Conservation (phyloP, 768 basidiomycete genomes). For the Mycena rosella region DNA sequence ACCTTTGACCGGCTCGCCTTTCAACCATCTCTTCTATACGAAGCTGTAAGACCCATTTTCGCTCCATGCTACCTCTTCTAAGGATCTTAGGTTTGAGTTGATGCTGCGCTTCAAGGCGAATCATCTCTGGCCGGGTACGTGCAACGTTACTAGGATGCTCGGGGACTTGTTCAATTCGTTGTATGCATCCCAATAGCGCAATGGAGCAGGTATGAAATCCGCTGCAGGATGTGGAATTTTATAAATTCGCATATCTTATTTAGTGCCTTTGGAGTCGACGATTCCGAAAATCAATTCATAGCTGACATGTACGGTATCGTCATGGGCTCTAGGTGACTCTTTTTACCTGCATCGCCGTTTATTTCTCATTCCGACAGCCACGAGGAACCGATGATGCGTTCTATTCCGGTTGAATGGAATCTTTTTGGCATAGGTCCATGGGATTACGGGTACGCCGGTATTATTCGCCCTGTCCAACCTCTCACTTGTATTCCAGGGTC, state of each 20-base stretch:
- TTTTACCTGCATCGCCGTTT: neutral
- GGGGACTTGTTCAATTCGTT: too few species aligned
- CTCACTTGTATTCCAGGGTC: conserved; percentile 4
- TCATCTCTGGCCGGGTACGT: conserved; percentile 76
- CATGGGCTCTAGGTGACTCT: conserved; percentile 72
- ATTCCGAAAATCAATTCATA: conserved; percentile 69
- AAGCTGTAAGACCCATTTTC: conserved; percentile 59
- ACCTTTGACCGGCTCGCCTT: conserved; percentile 63
- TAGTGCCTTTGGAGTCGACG: conserved; percentile 70
- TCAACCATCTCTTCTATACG: conserved; percentile 72
- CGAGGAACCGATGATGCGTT: conserved; percentile 83
- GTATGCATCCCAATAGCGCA: conserved; percentile 46
- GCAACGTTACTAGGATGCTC: too few species aligned
- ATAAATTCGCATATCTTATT: conserved; percentile 28
- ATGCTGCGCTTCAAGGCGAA: conserved; percentile 77
- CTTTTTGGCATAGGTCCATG: conserved; percentile 68
- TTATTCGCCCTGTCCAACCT: too few species aligned
- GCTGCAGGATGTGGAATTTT: neutral
- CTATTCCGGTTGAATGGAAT: conserved; percentile 75
- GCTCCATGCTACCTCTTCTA: neutral
- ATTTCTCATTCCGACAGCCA: conserved; percentile 52
- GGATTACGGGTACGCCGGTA: conserved; percentile 55
- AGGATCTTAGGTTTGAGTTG: conserved; percentile 66
- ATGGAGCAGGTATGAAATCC: conserved; percentile 53
- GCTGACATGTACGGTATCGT: conserved; percentile 77